Conservation (phyloP, 345 rosid species). For the Erodium maritimum region DNA sequence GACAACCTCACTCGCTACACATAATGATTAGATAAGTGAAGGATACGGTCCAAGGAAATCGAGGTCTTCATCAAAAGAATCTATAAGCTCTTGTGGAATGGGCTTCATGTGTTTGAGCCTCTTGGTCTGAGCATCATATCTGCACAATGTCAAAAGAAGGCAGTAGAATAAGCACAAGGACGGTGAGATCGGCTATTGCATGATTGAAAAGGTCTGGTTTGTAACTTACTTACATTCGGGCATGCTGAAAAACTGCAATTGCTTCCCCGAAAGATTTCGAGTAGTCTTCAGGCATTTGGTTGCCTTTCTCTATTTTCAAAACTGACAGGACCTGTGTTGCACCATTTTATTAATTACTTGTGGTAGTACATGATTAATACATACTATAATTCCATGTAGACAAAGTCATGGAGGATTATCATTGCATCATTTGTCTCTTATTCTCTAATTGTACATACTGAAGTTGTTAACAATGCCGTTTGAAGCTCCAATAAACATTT, state of each 20-base stretch:
- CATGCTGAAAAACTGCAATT: constrained; percentile 76
- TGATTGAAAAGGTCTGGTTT: constrained; percentile 1
- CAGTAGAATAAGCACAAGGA: neutral
- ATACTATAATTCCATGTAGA: too few species aligned
- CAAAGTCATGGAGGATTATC: too few species aligned
- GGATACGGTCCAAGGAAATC: constrained; percentile 97
- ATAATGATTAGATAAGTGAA: constrained; percentile 1
- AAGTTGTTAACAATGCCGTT: too few species aligned
- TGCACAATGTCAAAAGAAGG: constrained; percentile 14
- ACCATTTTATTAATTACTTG: neutral
- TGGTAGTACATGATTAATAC: too few species aligned
- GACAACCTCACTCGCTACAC: neutral
- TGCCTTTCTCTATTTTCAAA: constrained; percentile 63
- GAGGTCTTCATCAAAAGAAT: constrained; percentile 36
- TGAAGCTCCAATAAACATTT: too few species aligned
- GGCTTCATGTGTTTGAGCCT: constrained; percentile 55
- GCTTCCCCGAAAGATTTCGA: constrained; percentile 58
- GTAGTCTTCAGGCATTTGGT: constrained; percentile 70
- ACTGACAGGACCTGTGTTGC: constrained; percentile 53
- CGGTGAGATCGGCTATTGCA: too few species aligned
- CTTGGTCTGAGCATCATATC: constrained; percentile 50
- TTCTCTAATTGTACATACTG: too few species aligned
- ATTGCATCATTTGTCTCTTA: too few species aligned
- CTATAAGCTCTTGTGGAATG: constrained; percentile 38
- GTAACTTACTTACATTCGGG: constrained; percentile 38